Conservation (phyloP, 2,329 filamentous ascomycete species). For the Arthrobotrys conoides region DNA sequence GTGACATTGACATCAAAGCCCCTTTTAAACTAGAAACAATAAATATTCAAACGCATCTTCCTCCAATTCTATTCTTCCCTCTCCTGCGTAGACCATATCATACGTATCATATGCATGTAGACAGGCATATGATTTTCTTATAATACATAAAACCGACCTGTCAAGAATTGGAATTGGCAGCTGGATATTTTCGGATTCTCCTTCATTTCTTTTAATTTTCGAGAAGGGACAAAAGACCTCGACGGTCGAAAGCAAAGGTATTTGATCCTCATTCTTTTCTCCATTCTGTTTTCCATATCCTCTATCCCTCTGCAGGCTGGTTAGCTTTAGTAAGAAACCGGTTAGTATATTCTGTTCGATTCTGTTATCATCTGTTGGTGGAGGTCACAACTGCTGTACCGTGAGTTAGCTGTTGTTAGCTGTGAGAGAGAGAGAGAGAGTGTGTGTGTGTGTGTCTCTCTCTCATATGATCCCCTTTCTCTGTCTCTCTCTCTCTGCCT, state of each 20-base stretch:
- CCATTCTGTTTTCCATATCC: neutral
- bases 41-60: neutral
- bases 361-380: neutral
- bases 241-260: slow-evolving; percentile 7
- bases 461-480: too few relatives aligned
- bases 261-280: slow-evolving; percentile 23
- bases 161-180: slow-evolving; percentile 33
- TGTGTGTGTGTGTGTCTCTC: too few relatives aligned
- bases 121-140: neutral
- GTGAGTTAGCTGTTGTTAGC: neutral
- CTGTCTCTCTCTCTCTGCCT: slow-evolving; percentile 1
- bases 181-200: slow-evolving; percentile 13
- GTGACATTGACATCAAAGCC: slow-evolving; percentile 23
- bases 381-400: neutral
- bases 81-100: neutral
- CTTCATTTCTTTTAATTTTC: slow-evolving; percentile 14
- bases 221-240: neutral
- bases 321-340: neutral
- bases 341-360: neutral
- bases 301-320: too few relatives aligned
- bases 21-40: neutral
- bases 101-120: neutral
- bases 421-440: slow-evolving; percentile 11
- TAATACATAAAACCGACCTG: neutral
- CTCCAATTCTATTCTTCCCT: neutral